These are phyloP conservation scores for Hibiscus mutabilis DNA, from an alignment of 345 rosid genomes.

Conservation along the genomic window DNA sequence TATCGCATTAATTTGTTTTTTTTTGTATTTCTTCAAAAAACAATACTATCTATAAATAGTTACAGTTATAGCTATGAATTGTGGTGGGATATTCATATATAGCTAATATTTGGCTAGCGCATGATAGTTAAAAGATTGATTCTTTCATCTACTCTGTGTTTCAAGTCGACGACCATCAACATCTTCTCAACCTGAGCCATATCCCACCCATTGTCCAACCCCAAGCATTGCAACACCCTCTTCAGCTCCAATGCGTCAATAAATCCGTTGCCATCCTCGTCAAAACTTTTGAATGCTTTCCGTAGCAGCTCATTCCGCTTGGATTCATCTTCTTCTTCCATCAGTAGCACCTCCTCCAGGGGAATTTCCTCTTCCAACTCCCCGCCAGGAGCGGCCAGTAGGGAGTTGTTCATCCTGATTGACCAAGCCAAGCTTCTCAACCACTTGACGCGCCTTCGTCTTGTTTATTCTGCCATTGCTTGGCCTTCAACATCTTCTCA, in stretches of 20 bases:
- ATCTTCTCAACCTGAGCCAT: too few species aligned
- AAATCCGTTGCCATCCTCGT: too few species aligned
- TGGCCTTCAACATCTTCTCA: too few species aligned
- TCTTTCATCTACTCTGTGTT: too few species aligned
- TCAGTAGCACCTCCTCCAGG: conserved; percentile 31
- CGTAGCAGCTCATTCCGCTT: conserved; percentile 22
- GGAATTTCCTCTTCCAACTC: conserved; percentile 21
- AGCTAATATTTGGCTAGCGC: neutral
- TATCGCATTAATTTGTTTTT: neutral
- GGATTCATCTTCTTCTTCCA: neutral
- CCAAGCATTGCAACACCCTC: too few species aligned
- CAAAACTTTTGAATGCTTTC: too few species aligned
- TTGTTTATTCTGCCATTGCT: conserved; percentile 35
- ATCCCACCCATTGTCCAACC: too few species aligned
- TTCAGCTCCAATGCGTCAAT: too few species aligned
- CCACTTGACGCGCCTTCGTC: conserved; percentile 33
- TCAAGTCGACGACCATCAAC: conserved; percentile 24
- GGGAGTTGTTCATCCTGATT: conserved; percentile 13
- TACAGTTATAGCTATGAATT: neutral
- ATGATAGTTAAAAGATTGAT: too few species aligned
- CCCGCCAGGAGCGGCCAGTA: conserved; percentile 3
- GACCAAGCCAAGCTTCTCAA: conserved; percentile 43
- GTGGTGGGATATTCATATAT: neutral
- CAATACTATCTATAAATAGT: neutral
- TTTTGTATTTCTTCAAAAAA: too few species aligned